These are phyloP conservation scores for Candida albicans DNA, from an alignment of 1,139 yeast species.

Conservation along the genomic window DNA sequence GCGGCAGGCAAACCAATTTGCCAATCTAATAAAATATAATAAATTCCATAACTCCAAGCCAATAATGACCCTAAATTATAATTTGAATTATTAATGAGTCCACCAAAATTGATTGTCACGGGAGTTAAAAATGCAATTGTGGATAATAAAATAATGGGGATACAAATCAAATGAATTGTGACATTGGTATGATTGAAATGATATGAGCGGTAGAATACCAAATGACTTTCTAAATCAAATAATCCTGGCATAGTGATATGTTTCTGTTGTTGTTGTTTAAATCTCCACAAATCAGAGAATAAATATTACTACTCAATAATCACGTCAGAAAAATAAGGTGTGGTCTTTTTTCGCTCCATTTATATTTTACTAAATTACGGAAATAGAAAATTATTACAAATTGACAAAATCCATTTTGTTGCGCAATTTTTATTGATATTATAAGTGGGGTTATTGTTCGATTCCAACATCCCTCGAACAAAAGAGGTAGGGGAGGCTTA, in stretches of 20 bases:
- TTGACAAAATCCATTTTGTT: too few relatives aligned
- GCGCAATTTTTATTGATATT: too few relatives aligned
- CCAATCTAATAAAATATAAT: slow-evolving; percentile 45
- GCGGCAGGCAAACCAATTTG: slow-evolving; percentile 41
- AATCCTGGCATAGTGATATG: slow-evolving; percentile 24
- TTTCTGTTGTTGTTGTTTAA: neutral
- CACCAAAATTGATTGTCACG: slow-evolving; percentile 15
- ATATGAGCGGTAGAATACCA: slow-evolving; percentile 81
- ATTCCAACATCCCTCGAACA: too few relatives aligned
- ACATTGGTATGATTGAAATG: slow-evolving; percentile 74
- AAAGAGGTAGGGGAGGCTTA: too few relatives aligned
- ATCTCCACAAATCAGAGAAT: too few relatives aligned
- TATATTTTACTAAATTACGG: too few relatives aligned
- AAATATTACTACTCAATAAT: too few relatives aligned
- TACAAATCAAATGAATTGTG: slow-evolving; percentile 71
- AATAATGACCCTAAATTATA: slow-evolving; percentile 39
- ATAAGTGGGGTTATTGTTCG: too few relatives aligned
- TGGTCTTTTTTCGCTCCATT: too few relatives aligned
- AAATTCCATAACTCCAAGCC: slow-evolving; percentile 38
- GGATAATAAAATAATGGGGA: slow-evolving; percentile 71
- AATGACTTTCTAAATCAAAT: slow-evolving; percentile 61
- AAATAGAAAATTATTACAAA: too few relatives aligned
- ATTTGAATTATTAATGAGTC: slow-evolving; percentile 25
- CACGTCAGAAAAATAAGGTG: too few relatives aligned
- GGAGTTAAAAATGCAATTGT: slow-evolving; percentile 43